These are phyloP conservation scores for Beta macrorhiza DNA, from an alignment of 179 eudicot species.

Conservation along the genomic window DNA sequence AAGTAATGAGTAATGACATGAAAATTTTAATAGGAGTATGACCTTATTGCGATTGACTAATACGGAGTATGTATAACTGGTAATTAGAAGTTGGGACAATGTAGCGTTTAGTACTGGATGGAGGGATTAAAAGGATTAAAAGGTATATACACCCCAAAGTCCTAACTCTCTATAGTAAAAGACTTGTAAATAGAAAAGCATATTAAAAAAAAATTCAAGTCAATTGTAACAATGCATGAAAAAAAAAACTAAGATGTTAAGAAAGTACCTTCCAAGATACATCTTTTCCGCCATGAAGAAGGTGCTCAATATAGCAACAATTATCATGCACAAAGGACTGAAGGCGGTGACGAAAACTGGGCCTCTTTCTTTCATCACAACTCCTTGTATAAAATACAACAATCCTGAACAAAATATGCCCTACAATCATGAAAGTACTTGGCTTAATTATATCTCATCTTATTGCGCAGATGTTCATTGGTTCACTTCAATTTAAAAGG, in stretches of 20 bases:
- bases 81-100: too few relatives aligned
- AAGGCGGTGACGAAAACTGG: constrained; percentile 75
- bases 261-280: constrained; percentile 60
- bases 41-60: too few relatives aligned
- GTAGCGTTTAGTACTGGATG: not conserved
- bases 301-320: constrained; percentile 54
- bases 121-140: too few relatives aligned
- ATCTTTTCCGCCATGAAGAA: constrained; percentile 52
- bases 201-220: not conserved
- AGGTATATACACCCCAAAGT: too few relatives aligned
- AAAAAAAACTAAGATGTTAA: not conserved
- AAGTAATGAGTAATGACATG: too few relatives aligned
- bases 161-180: too few relatives aligned
- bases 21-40: too few relatives aligned
- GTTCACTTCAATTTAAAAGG: not conserved
- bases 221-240: not conserved
- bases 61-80: too few relatives aligned
- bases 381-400: constrained; percentile 60
- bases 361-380: constrained; percentile 63
- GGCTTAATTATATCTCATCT: not conserved
- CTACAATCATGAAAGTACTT: constrained; percentile 21
- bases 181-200: too few relatives aligned
- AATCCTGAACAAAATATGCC: constrained; percentile 62
- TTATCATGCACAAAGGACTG: constrained; percentile 66
- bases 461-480: not conserved